Evolutionary conservation across 1,139 yeast species (phyloP).

Genomic region (Diutina neorugosa): DNA sequence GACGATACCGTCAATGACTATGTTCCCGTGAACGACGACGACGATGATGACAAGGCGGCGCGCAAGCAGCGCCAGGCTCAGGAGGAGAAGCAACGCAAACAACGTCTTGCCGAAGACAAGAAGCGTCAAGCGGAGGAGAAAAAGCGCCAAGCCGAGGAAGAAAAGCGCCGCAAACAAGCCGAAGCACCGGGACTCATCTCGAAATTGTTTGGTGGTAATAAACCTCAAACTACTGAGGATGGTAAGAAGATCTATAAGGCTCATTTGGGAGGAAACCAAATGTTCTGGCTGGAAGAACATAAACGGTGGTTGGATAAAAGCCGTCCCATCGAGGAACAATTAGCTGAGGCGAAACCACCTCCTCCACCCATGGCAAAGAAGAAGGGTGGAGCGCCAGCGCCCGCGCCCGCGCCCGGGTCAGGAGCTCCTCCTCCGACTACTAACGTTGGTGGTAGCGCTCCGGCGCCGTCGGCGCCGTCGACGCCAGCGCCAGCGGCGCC

Average conservation of each 20-base stretch:
- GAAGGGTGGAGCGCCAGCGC: constrained; percentile 15
- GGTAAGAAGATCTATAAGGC: constrained; percentile 1
- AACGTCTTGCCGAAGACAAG: constrained; percentile 8
- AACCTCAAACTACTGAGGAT: constrained; percentile 3
- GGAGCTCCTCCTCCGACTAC: neutral
- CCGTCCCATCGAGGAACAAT: constrained; percentile 59
- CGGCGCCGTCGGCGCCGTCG: no score
- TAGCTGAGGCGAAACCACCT: constrained; percentile 48
- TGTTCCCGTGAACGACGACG: constrained; percentile 33
- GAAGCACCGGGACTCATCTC: constrained; percentile 7
- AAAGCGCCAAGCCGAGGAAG: constrained; percentile 9
- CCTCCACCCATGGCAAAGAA: constrained; percentile 49
- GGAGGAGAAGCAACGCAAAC: constrained; percentile 9
- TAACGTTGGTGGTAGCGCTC: no score
- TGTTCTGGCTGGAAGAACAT: constrained; percentile 45
- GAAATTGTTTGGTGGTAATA: constrained; percentile 5
- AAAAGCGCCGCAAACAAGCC: constrained; percentile 6
- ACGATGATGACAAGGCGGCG: constrained; percentile 25
- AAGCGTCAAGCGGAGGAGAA: constrained; percentile 8
- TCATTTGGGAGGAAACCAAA: neutral
- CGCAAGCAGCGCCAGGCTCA: constrained; percentile 8
- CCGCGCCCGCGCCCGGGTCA: neutral
- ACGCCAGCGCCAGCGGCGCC: no score
- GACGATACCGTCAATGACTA: constrained; percentile 37
- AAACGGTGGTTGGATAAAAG: constrained; percentile 80